Evolutionary conservation across 2,329 filamentous ascomycete species (phyloP).

Genomic region (Calonectria hongkongensis): DNA sequence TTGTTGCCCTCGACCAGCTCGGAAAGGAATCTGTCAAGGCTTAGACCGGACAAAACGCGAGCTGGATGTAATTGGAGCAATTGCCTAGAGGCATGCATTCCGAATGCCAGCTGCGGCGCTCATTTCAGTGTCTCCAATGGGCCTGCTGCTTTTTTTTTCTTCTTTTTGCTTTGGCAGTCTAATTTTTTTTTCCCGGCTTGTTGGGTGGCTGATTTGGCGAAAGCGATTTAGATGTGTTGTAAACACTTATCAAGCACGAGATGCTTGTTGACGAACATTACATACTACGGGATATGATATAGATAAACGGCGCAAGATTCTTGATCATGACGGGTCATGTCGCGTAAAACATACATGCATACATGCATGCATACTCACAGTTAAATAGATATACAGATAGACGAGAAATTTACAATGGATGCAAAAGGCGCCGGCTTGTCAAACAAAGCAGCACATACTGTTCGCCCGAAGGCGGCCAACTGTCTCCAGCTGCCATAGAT

Average conservation of each 20-base stretch:
- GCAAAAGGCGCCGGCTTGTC: no score
- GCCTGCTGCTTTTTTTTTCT: no score
- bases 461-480: no score
- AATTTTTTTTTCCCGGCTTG: not conserved
- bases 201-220: not conserved
- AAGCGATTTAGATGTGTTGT: not conserved
- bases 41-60: not conserved
- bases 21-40: slow-evolving; percentile 52
- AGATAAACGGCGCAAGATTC: not conserved
- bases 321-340: not conserved
- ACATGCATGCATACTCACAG: not conserved
- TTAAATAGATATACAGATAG: not conserved
- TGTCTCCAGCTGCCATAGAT: no score
- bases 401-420: not conserved
- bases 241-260: not conserved
- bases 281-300: slow-evolving; percentile 5
- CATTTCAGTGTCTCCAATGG: no score
- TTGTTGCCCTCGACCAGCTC: slow-evolving; percentile 71
- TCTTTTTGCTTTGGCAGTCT: not conserved
- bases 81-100: no score
- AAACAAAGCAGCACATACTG: no score
- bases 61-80: no score
- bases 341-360: not conserved
- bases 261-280: slow-evolving; percentile 2
- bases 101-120: not conserved